phyloP scores from a whole-genome alignment of 352 stramenopile genomes.

The Halophytophthora polymorphica region DNA sequence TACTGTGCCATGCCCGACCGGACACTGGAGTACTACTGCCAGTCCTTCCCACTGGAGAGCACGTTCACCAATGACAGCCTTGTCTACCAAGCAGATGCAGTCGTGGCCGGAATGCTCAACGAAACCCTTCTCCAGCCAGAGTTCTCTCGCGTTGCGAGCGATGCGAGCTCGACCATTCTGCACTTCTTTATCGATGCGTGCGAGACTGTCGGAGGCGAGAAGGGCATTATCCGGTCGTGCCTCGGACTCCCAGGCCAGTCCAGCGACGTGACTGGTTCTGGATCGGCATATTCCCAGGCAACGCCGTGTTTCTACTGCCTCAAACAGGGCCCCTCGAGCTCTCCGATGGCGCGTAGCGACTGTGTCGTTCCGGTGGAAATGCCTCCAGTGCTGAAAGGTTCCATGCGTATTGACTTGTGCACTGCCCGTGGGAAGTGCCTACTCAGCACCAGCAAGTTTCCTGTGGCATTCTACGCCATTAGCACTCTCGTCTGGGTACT shows the following conservation, averaged over 20 bases:
- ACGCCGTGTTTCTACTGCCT: slow-evolving; percentile 42
- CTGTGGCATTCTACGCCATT: slow-evolving; percentile 32
- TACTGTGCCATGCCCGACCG: slow-evolving; percentile 51
- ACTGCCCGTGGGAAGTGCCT: slow-evolving; percentile 33
- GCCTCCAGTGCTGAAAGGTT: slow-evolving; percentile 24
- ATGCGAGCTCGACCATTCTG: slow-evolving; percentile 21
- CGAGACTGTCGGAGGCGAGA: slow-evolving; percentile 36
- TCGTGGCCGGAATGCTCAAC: slow-evolving; percentile 5
- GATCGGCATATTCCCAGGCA: background rate
- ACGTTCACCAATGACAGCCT: slow-evolving; percentile 14
- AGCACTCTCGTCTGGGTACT: slow-evolving; percentile 30
- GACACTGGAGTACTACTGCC: slow-evolving; percentile 44
- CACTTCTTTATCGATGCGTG: slow-evolving; percentile 58
- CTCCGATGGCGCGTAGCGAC: slow-evolving; percentile 6
- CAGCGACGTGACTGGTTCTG: background rate
- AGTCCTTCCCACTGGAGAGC: slow-evolving; percentile 42
- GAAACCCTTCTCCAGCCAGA: slow-evolving; percentile 10
- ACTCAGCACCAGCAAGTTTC: slow-evolving; percentile 7
- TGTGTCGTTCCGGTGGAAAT: slow-evolving; percentile 23
- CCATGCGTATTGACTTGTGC: slow-evolving; percentile 47
- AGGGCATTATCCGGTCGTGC: slow-evolving; percentile 46
- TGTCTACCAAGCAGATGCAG: slow-evolving; percentile 36
- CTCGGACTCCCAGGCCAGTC: slow-evolving; percentile 16
- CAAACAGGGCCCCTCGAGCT: slow-evolving; percentile 13
- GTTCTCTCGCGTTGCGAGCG: slow-evolving; percentile 4